Conservation (phyloP, 192 early-diverging fungal genomes). For the Spinellus fusiger region DNA sequence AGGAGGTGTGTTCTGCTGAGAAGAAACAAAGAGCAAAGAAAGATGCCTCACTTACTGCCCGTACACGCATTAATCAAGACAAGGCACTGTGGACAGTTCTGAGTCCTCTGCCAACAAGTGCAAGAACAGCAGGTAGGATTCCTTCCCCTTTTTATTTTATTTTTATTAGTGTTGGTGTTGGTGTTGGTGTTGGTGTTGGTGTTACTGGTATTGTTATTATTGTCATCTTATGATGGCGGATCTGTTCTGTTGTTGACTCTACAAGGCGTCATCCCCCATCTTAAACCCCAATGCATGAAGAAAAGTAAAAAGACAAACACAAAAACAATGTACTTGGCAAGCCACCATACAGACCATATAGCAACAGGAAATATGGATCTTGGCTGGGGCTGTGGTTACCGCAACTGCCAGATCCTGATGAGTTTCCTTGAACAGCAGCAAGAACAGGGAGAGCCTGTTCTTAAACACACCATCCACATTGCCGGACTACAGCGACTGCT, state of each 20-base stretch:
- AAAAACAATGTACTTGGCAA: constrained; percentile 15
- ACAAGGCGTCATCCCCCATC: not conserved
- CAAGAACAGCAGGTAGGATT: not conserved
- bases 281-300: not conserved
- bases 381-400: constrained; percentile 71
- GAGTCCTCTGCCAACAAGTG: not conserved
- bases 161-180: not conserved
- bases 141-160: not conserved
- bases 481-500: constrained; percentile 42
- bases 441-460: constrained; percentile 1
- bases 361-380: constrained; percentile 33
- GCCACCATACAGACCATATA: constrained; percentile 22
- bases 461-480: constrained; percentile 30
- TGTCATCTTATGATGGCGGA: not conserved
- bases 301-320: constrained; percentile 10
- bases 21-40: not conserved
- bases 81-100: not conserved
- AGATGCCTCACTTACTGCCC: not conserved
- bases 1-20: not conserved
- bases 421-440: constrained; percentile 32
- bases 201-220: not conserved
- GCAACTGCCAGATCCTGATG: constrained; percentile 65
- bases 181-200: not conserved
- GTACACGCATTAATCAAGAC: not conserved
- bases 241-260: not conserved